Conservation (phyloP, 495 filamentous ascomycete genomes). For the Xylaria bambusicola region DNA sequence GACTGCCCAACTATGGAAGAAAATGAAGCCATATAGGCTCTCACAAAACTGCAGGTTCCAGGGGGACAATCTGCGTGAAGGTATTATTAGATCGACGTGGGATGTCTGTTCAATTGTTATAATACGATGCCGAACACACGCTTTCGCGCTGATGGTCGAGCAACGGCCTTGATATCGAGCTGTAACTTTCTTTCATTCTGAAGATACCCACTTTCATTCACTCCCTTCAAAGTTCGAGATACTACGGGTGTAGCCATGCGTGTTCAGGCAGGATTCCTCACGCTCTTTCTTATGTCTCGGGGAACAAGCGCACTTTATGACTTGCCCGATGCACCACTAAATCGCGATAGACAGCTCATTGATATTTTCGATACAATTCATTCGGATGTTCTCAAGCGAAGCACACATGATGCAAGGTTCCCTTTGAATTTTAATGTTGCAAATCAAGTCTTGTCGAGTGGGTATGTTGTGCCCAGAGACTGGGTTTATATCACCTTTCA, state of each 20-base stretch:
- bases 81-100: neutral
- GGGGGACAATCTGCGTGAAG: neutral
- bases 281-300: neutral
- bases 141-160: neutral
- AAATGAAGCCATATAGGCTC: neutral
- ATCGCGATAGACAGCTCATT: neutral
- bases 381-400: slow-evolving; percentile 8
- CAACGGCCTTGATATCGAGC: neutral
- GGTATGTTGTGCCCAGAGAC: slow-evolving; percentile 22
- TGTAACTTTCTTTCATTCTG: neutral
- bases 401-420: slow-evolving; percentile 22
- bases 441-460: slow-evolving; percentile 22
- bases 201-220: neutral
- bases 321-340: neutral
- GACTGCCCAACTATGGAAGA: neutral
- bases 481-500: no score
- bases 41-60: neutral
- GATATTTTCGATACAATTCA: neutral
- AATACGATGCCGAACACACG: neutral
- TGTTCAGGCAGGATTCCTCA: neutral
- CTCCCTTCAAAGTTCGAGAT: neutral
- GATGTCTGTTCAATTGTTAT: neutral
- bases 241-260: neutral
- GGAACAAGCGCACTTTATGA: slow-evolving; percentile 9
- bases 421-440: slow-evolving; percentile 22